phyloP scores from a whole-genome alignment of 306 rosid genomes.

The Calophaca sinica region DNA sequence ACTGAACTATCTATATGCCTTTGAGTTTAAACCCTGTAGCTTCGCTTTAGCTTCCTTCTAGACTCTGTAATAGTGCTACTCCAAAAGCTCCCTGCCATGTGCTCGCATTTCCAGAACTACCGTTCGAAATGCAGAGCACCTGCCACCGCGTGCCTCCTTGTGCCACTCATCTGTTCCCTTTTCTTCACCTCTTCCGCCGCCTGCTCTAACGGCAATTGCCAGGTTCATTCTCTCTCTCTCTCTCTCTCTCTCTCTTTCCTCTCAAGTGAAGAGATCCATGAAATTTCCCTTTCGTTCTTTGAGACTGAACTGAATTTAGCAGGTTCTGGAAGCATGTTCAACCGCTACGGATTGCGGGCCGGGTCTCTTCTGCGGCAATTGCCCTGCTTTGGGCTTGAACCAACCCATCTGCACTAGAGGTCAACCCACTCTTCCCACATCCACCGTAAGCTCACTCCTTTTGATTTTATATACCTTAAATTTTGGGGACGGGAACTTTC shows the following conservation, averaged over 20 bases:
- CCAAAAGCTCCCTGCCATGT: slow-evolving; percentile 59
- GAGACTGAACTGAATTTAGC: slow-evolving; percentile 46
- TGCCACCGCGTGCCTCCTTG: slow-evolving; percentile 44
- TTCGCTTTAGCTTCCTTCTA: not conserved
- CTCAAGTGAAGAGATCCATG: slow-evolving; percentile 48
- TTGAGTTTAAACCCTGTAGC: not conserved
- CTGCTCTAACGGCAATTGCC: slow-evolving; percentile 82
- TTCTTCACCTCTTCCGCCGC: slow-evolving; percentile 55
- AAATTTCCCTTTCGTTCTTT: not conserved
- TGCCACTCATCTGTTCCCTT: slow-evolving; percentile 52
- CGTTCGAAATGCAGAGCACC: slow-evolving; percentile 52
- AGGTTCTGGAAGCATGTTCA: slow-evolving; percentile 78
- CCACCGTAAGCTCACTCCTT: slow-evolving; percentile 54
- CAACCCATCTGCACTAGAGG: slow-evolving; percentile 90
- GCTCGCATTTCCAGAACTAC: slow-evolving; percentile 48
- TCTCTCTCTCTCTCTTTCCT: not conserved
- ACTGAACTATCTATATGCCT: not conserved
- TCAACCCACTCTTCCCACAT: slow-evolving; percentile 68
- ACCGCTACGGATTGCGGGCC: slow-evolving; percentile 76
- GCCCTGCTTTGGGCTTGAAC: slow-evolving; percentile 74
- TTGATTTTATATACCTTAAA: too few relatives aligned
- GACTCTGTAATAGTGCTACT: slow-evolving; percentile 24
- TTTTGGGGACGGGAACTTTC: not conserved
- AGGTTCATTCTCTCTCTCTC: slow-evolving; percentile 55
- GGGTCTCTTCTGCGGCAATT: slow-evolving; percentile 91